A percentile compares a stretch with the other conserved stretches of the same genome.
phyloP scores from a whole-genome alignment of 306 rosid genomes.

The Medicago lupulina region DNA sequence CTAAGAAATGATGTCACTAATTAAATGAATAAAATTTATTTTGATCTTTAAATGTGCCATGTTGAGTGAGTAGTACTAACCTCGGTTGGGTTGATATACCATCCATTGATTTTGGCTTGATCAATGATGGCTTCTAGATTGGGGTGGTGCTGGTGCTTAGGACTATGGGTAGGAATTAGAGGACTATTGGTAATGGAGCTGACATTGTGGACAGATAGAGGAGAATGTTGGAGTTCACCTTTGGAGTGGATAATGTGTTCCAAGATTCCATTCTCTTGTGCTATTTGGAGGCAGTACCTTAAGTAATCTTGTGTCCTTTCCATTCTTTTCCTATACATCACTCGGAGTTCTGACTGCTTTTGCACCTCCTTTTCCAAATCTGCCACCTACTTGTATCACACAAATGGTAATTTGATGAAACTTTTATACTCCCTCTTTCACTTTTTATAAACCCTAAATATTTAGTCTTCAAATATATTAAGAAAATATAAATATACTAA shows the following conservation, averaged over 20 bases:
- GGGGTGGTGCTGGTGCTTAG: conserved; percentile 36
- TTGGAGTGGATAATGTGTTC: conserved; percentile 41
- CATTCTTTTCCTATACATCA: conserved; percentile 54
- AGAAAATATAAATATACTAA: neutral
- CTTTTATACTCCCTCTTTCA: neutral
- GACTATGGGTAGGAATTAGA: conserved; percentile 15
- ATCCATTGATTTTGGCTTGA: conserved; percentile 70
- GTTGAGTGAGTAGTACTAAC: conserved; percentile 37
- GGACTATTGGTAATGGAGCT: conserved; percentile 35
- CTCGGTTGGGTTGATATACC: conserved; percentile 74
- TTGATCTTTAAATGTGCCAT: neutral
- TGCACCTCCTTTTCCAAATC: conserved; percentile 65
- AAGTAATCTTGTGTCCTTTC: conserved; percentile 66
- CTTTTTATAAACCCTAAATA: neutral
- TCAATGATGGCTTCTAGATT: conserved; percentile 50
- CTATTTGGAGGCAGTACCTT: conserved; percentile 71
- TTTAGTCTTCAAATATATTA: neutral
- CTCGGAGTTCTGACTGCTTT: conserved; percentile 57
- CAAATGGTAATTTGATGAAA: neutral
- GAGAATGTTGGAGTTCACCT: conserved; percentile 42
- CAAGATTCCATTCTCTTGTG: conserved; percentile 79
- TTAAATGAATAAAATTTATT: too few species aligned
- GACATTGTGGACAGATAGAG: conserved; percentile 4
- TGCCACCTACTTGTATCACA: conserved; percentile 49
- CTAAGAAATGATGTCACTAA: too few species aligned